Percentiles rank a stretch among this genome's conserved stretches.
Evolutionary conservation across 148 eudicot species (phyloP).

Genomic region (Agrostemma githago): DNA sequence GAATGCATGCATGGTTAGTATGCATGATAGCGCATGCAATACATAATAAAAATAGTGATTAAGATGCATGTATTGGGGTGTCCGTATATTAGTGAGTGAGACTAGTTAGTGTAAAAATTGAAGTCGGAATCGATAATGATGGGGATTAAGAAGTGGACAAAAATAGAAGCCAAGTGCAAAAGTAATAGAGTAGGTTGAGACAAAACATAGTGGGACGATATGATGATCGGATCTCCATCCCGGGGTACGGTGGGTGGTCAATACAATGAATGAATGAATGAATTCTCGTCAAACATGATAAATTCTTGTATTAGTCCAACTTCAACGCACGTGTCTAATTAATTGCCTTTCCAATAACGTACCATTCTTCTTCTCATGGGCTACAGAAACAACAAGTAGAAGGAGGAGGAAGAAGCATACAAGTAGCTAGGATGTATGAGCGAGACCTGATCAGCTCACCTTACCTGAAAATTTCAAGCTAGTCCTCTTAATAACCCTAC

Average conservation of each 20-base stretch:
- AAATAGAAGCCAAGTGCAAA: background rate
- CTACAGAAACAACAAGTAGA: background rate
- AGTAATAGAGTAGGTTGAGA: background rate
- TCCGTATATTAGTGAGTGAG: background rate
- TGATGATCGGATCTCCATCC: background rate
- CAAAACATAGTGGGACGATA: slow-evolving; percentile 14
- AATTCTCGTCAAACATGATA: background rate
- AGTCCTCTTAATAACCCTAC: slow-evolving; percentile 12
- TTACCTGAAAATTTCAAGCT: slow-evolving; percentile 27
- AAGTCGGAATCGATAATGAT: background rate
- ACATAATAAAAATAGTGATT: too few relatives aligned
- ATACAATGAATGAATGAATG: background rate
- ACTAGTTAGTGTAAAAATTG: background rate
- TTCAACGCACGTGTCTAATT: background rate
- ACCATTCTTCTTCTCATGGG: background rate
- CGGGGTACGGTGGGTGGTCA: too few relatives aligned
- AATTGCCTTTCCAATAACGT: too few relatives aligned
- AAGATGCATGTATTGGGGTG: background rate
- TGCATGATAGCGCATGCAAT: too few relatives aligned
- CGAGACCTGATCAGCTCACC: background rate
- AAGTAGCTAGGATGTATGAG: too few relatives aligned
- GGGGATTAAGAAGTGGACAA: background rate
- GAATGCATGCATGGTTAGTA: too few relatives aligned
- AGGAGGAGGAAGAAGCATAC: too few relatives aligned
- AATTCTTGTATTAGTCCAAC: background rate